Evolutionary conservation across 2,329 filamentous ascomycete genomes (phyloP).

Genomic region (Chalara sp.): DNA sequence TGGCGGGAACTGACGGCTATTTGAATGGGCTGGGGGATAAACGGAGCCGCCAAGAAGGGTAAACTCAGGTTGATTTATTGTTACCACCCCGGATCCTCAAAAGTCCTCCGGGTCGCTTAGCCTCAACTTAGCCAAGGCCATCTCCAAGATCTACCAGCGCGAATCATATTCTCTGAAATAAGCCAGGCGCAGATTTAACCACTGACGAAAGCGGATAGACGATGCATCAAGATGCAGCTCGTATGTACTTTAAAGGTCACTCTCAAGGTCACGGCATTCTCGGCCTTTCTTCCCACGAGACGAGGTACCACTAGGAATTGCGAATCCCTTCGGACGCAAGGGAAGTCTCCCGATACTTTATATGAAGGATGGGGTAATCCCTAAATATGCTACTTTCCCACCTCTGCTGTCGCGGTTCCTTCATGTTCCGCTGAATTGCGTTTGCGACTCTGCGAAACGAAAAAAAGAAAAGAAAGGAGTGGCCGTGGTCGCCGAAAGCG

Average conservation of each 20-base stretch:
- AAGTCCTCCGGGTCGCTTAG: too few species aligned
- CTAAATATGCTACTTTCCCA: background rate
- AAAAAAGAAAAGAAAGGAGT: background rate
- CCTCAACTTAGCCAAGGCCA: too few species aligned
- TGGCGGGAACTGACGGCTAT: too few species aligned
- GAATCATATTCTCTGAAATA: background rate
- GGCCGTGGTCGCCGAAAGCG: too few species aligned
- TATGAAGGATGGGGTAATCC: background rate
- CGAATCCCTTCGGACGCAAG: background rate
- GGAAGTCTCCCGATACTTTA: background rate
- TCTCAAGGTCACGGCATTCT: background rate
- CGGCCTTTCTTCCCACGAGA: background rate
- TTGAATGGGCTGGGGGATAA: too few species aligned
- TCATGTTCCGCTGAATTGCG: background rate
- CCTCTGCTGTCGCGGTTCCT: background rate
- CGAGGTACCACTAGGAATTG: background rate
- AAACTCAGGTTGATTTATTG: too few species aligned
- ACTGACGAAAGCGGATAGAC: background rate
- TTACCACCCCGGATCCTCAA: too few species aligned
- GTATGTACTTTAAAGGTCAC: background rate
- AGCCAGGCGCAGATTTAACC: background rate
- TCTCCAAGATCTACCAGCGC: too few species aligned
- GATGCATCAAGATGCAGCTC: background rate
- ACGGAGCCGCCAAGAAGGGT: too few species aligned
- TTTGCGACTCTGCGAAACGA: background rate